Percentiles rank a stretch among this genome's conserved stretches.
These are phyloP conservation scores for Penicillium freii DNA, from an alignment of 2,329 filamentous ascomycete species.

Conservation along the genomic window DNA sequence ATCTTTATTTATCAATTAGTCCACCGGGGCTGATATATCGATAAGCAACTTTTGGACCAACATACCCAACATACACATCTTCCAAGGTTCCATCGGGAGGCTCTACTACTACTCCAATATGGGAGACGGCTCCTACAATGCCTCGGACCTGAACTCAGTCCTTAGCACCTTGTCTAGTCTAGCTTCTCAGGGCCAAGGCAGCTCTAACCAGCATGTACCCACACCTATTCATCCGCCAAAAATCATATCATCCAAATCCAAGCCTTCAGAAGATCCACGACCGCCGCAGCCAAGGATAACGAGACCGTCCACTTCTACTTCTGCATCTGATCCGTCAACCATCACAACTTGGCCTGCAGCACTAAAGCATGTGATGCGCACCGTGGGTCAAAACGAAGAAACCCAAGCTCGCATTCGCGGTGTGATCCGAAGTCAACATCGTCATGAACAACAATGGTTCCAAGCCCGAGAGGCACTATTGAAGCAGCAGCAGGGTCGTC, in stretches of 20 bases:
- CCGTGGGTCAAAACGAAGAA: constrained; percentile 47
- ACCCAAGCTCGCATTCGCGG: constrained; percentile 49
- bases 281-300: constrained; percentile 7
- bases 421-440: constrained; percentile 63
- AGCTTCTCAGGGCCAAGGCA: constrained; percentile 22
- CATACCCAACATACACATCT: neutral
- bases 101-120: constrained; percentile 6
- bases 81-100: neutral
- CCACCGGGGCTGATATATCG: neutral
- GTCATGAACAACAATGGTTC: constrained; percentile 63
- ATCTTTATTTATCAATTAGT: neutral
- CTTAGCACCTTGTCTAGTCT: constrained; percentile 44
- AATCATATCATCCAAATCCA: neutral
- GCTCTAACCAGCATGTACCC: neutral
- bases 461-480: constrained; percentile 52
- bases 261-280: neutral
- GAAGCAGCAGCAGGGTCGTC: constrained; percentile 51
- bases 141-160: constrained; percentile 42
- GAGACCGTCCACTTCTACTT: constrained; percentile 6
- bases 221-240: constrained; percentile 9
- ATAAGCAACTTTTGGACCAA: neutral
- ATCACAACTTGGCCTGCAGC: constrained; percentile 55
- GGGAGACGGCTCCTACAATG: constrained; percentile 26
- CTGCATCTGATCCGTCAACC: constrained; percentile 41
- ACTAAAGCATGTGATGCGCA: constrained; percentile 52